Percentiles rank a stretch among this genome's conserved stretches.
Conservation (phyloP, 2,329 filamentous ascomycete species). For the Xylaria digitata region DNA sequence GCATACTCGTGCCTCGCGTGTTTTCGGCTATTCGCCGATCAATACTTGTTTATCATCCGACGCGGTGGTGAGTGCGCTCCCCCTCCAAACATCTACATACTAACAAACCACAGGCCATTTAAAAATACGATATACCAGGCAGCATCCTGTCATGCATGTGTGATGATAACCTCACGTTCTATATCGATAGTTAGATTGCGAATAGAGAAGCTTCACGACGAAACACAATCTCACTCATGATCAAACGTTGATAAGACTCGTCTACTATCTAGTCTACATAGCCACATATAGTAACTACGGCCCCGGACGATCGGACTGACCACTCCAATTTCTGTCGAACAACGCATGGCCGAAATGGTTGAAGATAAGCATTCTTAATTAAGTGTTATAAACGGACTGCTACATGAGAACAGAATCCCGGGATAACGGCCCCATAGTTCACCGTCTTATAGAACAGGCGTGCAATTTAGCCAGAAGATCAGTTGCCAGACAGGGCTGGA, state of each 20-base stretch:
- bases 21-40: constrained; percentile 7
- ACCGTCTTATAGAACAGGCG: neutral
- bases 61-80: neutral
- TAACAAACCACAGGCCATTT: neutral
- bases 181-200: neutral
- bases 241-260: neutral
- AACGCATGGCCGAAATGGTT: neutral
- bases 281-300: neutral
- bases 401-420: neutral
- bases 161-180: neutral
- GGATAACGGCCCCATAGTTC: constrained; percentile 7
- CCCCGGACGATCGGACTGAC: neutral
- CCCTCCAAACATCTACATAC: neutral
- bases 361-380: neutral
- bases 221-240: neutral
- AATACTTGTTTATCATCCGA: neutral
- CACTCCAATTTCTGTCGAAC: neutral
- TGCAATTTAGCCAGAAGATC: constrained; percentile 21
- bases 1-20: too few species aligned
- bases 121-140: neutral
- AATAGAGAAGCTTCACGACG: neutral
- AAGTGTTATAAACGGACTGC: neutral
- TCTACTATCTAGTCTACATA: neutral
- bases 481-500: neutral
- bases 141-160: neutral